A percentile compares a stretch with the other conserved stretches of the same genome.
Evolutionary conservation across 192 early-diverging fungal genomes (phyloP).

Genomic region (Coemansia sp.): DNA sequence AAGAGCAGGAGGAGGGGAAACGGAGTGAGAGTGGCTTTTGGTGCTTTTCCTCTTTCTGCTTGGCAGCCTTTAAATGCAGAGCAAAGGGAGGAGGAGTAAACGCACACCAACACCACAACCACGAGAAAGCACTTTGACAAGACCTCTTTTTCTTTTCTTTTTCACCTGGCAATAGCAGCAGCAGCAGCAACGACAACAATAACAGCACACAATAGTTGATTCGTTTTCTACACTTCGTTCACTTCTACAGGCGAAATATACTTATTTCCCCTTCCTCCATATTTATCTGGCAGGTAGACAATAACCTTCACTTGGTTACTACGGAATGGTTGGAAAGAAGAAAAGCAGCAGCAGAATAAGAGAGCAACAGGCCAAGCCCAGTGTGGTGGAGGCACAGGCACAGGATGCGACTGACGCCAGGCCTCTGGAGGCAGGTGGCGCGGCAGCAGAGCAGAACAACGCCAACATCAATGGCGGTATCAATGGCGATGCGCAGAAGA

Average conservation of each 20-base stretch:
- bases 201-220: too few relatives aligned
- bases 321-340: constrained; percentile 36
- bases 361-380: constrained; percentile 4
- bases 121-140: too few relatives aligned
- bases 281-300: not conserved
- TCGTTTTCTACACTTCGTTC: not conserved
- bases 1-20: too few relatives aligned
- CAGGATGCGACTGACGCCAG: not conserved
- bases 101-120: too few relatives aligned
- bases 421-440: constrained; percentile 1
- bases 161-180: too few relatives aligned
- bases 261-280: not conserved
- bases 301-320: not conserved
- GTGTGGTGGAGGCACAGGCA: not conserved
- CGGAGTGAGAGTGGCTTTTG: too few relatives aligned
- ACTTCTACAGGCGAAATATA: not conserved
- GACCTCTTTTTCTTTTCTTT: too few relatives aligned
- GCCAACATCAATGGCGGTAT: not conserved
- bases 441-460: not conserved
- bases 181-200: too few relatives aligned
- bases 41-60: too few relatives aligned
- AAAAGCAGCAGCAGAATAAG: constrained; percentile 22
- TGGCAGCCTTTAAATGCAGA: too few relatives aligned
- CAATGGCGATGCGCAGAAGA: too few relatives aligned
- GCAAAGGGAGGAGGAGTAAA: too few relatives aligned